A percentile compares a stretch with the other conserved stretches of the same genome.
These are phyloP conservation scores for Hypoxylon sp. DNA, from an alignment of 2,329 filamentous ascomycete genomes.

Conservation along the genomic window DNA sequence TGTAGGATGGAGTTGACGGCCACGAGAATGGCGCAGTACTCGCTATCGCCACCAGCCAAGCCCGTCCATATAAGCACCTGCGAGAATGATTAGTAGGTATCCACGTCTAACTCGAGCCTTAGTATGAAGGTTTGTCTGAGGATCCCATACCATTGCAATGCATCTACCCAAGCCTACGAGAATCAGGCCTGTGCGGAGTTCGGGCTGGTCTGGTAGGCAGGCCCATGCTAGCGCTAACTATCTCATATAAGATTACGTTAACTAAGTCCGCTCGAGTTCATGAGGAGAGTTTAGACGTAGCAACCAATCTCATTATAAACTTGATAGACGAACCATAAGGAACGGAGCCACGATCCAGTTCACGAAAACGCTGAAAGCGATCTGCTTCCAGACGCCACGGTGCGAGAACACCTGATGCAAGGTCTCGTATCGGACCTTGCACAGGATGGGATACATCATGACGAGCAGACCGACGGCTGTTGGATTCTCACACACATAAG, in stretches of 20 bases:
- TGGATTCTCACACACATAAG: no score
- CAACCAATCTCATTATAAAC: neutral
- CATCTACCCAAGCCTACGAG: conserved; percentile 86
- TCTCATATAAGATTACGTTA: neutral
- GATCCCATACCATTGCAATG: conserved; percentile 86
- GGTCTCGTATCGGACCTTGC: conserved; percentile 82
- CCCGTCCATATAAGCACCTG: conserved; percentile 76
- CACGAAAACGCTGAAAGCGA: conserved; percentile 77
- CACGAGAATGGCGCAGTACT: conserved; percentile 85
- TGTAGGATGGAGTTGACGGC: conserved; percentile 79
- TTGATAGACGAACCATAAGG: conserved; percentile 69
- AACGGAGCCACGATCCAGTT: conserved; percentile 88
- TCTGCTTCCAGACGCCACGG: conserved; percentile 76
- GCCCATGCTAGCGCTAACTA: conserved; percentile 75
- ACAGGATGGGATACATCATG: conserved; percentile 95
- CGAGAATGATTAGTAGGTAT: conserved; percentile 12
- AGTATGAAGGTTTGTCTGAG: conserved; percentile 33
- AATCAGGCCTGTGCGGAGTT: conserved; percentile 73
- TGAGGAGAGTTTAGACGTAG: neutral
- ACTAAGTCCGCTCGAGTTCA: neutral
- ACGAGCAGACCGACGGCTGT: conserved; percentile 80
- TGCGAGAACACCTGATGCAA: conserved; percentile 72
- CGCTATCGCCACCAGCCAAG: conserved; percentile 76
- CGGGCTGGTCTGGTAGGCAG: conserved; percentile 66
- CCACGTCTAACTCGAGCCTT: neutral